Evolutionary conservation across 1,284 basidiomycete species (phyloP), one percentile per base, ranked within the genome.

Genomic region (Irpex sp.): DNA sequence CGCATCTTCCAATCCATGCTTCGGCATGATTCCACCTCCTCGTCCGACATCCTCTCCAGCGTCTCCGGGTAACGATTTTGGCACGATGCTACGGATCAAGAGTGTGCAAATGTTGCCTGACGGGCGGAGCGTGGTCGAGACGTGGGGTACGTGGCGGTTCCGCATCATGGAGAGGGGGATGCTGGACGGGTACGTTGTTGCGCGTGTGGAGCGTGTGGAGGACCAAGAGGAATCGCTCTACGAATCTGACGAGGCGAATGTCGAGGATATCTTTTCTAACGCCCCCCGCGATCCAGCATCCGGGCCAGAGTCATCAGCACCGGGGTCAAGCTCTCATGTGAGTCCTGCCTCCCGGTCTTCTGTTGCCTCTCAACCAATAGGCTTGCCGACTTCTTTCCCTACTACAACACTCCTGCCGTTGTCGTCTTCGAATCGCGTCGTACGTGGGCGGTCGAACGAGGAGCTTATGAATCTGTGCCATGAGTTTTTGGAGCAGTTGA

Each of bases 41-140:
- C 78, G 82, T 49, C 64, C 69, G 48, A 65, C 70, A 70, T 71
- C 13, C 68, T 67, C 19, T 8, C 21, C 51, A 31, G 44, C 26
- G 15, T 21, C 36, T 2, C 40, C 78, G n/a, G 86, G 86, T 40
- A 80, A 84, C 58, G 88, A 92, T 64, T 98, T 92, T 76, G 96
- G 96, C 2, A 98, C 95, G 34, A 96, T 98, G 91, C 82, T 97
- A 58, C 88, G 94, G 74, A 96, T 98, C 64, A 84, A 85, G 68
- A 88, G 83, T 68, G 93, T 96, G 8, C 91, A 93, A 73, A 93
- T 94, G 87, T 81, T 96, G 19, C 82, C 88, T 1, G 96, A 98
- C 75, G 96, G 96, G 5, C 81, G 96, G 51, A 94, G 92, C 73
- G 86, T 96, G 80, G 89, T 97, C 40, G 92, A 97, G 75, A 92